phyloP scores from a whole-genome alignment of 495 filamentous ascomycete genomes.

The Thozetella sp. region DNA sequence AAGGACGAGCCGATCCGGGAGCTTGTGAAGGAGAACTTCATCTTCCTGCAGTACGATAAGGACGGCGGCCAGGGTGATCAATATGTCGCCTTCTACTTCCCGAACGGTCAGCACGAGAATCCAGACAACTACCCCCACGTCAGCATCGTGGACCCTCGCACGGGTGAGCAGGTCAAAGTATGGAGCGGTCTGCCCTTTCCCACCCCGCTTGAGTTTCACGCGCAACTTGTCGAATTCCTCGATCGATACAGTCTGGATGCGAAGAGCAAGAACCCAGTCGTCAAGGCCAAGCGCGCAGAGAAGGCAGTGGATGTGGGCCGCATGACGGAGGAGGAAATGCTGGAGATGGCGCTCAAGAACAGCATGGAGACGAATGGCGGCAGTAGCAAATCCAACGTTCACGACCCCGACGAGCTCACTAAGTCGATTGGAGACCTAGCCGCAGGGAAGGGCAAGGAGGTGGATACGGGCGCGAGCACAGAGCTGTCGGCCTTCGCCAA shows the following conservation, averaged over 20 bases:
- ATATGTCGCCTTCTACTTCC: conserved; percentile 91
- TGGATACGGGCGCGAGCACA: conserved; percentile 8
- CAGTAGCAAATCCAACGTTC: conserved; percentile 27
- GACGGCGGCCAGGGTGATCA: conserved; percentile 72
- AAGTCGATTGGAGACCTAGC: conserved; percentile 45
- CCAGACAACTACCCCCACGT: conserved; percentile 86
- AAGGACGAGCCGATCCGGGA: conserved; percentile 77
- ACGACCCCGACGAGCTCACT: conserved; percentile 87
- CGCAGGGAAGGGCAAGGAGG: conserved; percentile 67
- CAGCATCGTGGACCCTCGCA: conserved; percentile 92
- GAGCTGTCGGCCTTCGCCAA: conserved; percentile 55
- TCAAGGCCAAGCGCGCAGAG: conserved; percentile 73
- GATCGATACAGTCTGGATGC: conserved; percentile 89
- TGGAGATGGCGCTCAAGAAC: conserved; percentile 89
- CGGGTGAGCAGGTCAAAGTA: conserved; percentile 95
- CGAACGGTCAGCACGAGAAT: conserved; percentile 67
- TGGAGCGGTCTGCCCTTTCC: conserved; percentile 87
- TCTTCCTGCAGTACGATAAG: conserved; percentile 92
- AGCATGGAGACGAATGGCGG: conserved; percentile 56
- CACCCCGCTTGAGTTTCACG: conserved; percentile 78
- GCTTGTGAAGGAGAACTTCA: conserved; percentile 86
- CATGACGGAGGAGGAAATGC: conserved; percentile 97
- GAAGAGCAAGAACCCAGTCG: conserved; percentile 89
- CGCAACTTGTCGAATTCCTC: conserved; percentile 91
- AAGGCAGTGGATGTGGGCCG: conserved; percentile 72